Conservation (phyloP, 2,329 filamentous ascomycete species). For the Fusarium sp. region DNA sequence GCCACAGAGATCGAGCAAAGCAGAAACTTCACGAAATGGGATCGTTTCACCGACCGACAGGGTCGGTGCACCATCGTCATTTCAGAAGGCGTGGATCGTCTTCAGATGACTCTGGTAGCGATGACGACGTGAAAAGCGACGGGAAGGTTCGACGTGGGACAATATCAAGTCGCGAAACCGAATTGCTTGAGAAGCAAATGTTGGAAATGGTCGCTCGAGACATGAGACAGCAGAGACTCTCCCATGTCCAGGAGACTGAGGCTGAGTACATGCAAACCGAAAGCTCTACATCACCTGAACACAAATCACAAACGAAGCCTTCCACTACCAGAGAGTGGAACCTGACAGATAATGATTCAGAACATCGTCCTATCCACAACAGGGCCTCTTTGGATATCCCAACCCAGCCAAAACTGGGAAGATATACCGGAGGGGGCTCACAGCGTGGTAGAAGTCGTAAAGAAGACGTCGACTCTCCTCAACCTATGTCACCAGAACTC, state of each 20-base stretch:
- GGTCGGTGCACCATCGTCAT: slow-evolving; percentile 65
- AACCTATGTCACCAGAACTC: slow-evolving; percentile 68
- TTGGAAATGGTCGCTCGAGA: slow-evolving; percentile 72
- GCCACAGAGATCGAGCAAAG: slow-evolving; percentile 71
- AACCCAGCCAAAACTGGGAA: slow-evolving; percentile 50
- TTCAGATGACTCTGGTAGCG: slow-evolving; percentile 72
- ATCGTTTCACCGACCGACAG: slow-evolving; percentile 67
- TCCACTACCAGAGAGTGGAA: slow-evolving; percentile 57
- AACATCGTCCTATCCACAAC: slow-evolving; percentile 51
- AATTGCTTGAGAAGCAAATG: slow-evolving; percentile 74
- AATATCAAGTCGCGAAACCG: slow-evolving; percentile 63
- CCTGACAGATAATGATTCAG: slow-evolving; percentile 59
- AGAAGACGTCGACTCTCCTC: slow-evolving; percentile 62
- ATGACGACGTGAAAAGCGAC: slow-evolving; percentile 60
- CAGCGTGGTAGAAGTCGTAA: slow-evolving; percentile 56
- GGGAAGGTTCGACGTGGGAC: slow-evolving; percentile 60
- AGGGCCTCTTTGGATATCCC: slow-evolving; percentile 43
- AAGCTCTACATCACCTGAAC: slow-evolving; percentile 54
- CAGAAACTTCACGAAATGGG: slow-evolving; percentile 72
- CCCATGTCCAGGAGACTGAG: slow-evolving; percentile 53
- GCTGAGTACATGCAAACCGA: slow-evolving; percentile 54
- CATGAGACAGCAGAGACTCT: slow-evolving; percentile 57
- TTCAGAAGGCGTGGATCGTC: slow-evolving; percentile 66
- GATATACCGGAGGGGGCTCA: slow-evolving; percentile 66
- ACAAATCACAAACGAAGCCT: slow-evolving; percentile 46